These are phyloP conservation scores for Pleurotus djamor DNA, from an alignment of 768 basidiomycete genomes.

Conservation along the genomic window DNA sequence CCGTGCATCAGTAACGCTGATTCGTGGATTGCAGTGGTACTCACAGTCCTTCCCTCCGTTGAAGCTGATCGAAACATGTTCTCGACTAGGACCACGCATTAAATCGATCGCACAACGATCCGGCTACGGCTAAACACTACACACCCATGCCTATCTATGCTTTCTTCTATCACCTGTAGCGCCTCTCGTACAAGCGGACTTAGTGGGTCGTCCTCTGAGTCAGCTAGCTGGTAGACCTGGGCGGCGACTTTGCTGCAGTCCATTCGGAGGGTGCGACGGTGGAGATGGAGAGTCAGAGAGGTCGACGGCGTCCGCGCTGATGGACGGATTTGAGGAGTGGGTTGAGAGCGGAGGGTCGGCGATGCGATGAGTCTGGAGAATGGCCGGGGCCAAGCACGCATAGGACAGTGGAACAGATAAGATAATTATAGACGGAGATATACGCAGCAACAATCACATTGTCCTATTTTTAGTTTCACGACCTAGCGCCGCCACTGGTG, in stretches of 20 bases:
- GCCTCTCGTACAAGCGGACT: conserved; percentile 73
- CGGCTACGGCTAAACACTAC: conserved; percentile 28
- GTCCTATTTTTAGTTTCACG: not conserved
- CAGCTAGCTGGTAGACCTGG: conserved; percentile 62
- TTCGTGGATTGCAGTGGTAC: conserved; percentile 20
- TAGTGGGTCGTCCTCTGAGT: conserved; percentile 46
- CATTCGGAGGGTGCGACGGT: conserved; percentile 23
- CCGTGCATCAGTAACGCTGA: conserved; percentile 2
- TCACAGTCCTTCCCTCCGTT: conserved; percentile 99
- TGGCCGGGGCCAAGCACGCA: not conserved
- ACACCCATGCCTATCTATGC: conserved; percentile 79
- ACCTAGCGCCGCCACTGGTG: not conserved
- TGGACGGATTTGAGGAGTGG: not conserved
- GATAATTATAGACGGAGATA: not conserved
- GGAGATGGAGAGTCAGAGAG: not conserved
- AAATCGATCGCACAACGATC: conserved; percentile 11
- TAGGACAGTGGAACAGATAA: not conserved
- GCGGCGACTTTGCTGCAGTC: conserved; percentile 50
- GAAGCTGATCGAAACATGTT: conserved; percentile 85
- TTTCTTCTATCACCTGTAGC: conserved; percentile 74
- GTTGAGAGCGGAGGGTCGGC: not conserved
- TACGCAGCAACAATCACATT: not conserved
- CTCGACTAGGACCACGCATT: conserved; percentile 41
- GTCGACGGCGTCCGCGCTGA: not conserved
- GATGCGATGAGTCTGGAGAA: not conserved